Conservation (phyloP, 2,329 filamentous ascomycete species). For the Aspergillus sp. region DNA sequence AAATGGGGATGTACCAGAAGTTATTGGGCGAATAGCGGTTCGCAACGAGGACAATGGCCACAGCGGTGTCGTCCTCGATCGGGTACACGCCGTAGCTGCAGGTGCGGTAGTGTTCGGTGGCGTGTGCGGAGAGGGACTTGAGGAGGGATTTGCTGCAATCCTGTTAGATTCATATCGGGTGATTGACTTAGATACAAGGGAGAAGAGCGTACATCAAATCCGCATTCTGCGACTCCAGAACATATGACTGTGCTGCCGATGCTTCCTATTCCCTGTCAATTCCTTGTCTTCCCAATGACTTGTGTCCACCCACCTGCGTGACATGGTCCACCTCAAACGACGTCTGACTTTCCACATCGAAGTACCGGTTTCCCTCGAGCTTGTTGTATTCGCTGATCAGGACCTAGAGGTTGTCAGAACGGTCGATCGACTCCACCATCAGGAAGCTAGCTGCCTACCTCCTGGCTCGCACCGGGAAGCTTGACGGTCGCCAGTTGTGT, state of each 20-base stretch:
- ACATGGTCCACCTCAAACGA: constrained; percentile 87
- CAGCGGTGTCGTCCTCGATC: constrained; percentile 69
- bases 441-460: constrained; percentile 55
- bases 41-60: constrained; percentile 83
- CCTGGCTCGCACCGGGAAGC: constrained; percentile 79
- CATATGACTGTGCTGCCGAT: constrained; percentile 76
- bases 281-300: constrained; percentile 18
- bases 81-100: constrained; percentile 82
- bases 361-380: constrained; percentile 80
- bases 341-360: constrained; percentile 81
- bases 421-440: not conserved
- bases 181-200: not conserved
- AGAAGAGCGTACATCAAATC: constrained; percentile 70
- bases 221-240: constrained; percentile 72
- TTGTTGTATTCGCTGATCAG: constrained; percentile 86
- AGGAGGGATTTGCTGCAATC: constrained; percentile 72
- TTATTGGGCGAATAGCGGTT: constrained; percentile 98
- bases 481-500: constrained; percentile 88
- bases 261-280: constrained; percentile 64
- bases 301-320: constrained; percentile 60
- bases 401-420: constrained; percentile 48
- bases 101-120: constrained; percentile 84
- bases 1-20: constrained; percentile 68
- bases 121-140: constrained; percentile 74
- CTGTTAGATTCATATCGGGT: not conserved